phyloP scores from a whole-genome alignment of 176 grass and related monocot species.

The Cymbopogon citratus region DNA sequence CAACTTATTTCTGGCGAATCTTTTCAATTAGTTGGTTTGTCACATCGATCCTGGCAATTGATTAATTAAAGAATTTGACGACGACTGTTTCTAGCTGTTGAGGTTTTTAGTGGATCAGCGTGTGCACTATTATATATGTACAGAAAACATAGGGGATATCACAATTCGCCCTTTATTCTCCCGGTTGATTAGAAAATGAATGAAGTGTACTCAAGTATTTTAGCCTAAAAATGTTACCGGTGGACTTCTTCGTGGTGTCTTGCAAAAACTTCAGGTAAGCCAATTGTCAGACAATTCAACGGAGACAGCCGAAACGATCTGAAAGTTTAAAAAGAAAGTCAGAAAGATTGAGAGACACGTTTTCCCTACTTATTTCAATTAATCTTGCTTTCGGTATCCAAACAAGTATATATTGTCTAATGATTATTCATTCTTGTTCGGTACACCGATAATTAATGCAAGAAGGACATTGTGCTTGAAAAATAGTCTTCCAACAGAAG shows the following conservation, averaged over 20 bases:
- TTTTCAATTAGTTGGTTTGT: too few relatives aligned
- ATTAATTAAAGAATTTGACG: slow-evolving; percentile 29
- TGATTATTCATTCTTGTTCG: not conserved
- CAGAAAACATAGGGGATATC: not conserved
- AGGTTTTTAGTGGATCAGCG: not conserved
- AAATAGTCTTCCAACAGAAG: not conserved
- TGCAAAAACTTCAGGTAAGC: not conserved
- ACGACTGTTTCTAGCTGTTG: not conserved
- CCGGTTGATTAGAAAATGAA: not conserved
- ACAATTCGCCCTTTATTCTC: not conserved
- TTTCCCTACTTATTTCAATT: not conserved
- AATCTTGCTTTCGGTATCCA: not conserved
- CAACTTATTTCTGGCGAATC: too few relatives aligned
- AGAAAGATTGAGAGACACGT: not conserved
- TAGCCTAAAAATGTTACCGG: not conserved
- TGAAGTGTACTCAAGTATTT: not conserved
- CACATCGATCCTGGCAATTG: too few relatives aligned
- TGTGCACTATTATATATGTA: not conserved
- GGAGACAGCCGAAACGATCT: not conserved
- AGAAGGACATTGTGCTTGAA: not conserved
- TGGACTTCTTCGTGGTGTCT: not conserved
- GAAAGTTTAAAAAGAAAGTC: not conserved
- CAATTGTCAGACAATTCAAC: not conserved
- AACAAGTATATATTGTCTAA: not conserved
- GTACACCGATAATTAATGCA: not conserved